phyloP scores from a whole-genome alignment of 805 yeast genomes.

The Yarrowia deformans region DNA sequence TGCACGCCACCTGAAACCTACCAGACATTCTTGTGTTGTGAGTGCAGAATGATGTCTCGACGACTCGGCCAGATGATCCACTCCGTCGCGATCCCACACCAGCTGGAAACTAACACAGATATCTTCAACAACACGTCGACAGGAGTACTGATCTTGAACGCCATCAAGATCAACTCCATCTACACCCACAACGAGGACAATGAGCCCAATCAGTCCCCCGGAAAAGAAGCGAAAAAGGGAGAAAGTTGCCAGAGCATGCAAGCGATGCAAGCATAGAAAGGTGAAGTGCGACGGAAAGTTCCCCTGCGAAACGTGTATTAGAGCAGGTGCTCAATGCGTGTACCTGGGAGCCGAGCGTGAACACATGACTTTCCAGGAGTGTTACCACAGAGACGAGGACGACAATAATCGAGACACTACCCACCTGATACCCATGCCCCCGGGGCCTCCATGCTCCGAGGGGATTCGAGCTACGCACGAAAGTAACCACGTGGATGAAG shows the following conservation, averaged over 20 bases:
- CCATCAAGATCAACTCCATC: background rate
- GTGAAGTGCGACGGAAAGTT: conserved; percentile 63
- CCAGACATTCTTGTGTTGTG: too few relatives aligned
- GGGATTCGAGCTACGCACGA: conserved; percentile 24
- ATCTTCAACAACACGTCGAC: too few relatives aligned
- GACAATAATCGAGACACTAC: background rate
- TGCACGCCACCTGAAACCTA: too few relatives aligned
- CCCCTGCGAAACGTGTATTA: conserved; percentile 60
- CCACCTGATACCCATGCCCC: conserved; percentile 29
- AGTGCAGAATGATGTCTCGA: too few relatives aligned
- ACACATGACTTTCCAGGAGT: conserved; percentile 37
- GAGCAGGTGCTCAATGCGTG: conserved; percentile 47
- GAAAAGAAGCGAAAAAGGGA: conserved; percentile 35
- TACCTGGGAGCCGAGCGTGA: conserved; percentile 40
- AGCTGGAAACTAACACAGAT: background rate
- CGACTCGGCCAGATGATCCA: too few relatives aligned
- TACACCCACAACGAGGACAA: background rate
- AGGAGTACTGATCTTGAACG: background rate
- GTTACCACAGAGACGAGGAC: conserved; percentile 36
- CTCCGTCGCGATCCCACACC: too few relatives aligned
- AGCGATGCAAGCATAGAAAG: conserved; percentile 62
- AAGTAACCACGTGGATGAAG: conserved; percentile 11
- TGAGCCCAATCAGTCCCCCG: conserved; percentile 25
- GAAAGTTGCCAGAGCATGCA: conserved; percentile 61
- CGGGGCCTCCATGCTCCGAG: conserved; percentile 19